Base-by-base conservation (phyloP, 352 stramenopile genomes). In the Globisporangium heterothallicum region DNA sequence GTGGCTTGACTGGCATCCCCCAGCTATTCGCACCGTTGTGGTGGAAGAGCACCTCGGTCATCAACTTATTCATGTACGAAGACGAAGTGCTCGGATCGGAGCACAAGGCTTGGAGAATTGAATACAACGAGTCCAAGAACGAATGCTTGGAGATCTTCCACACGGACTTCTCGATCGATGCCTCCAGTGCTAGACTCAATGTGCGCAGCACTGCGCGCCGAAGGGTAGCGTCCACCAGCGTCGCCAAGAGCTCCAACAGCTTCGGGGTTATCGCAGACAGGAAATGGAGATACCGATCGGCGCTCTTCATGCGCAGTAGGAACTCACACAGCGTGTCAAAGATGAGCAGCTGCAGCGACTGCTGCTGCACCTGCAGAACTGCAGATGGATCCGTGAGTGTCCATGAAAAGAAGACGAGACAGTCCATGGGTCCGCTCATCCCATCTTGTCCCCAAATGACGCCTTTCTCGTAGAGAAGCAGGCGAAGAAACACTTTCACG, bases 401-500 rank as follows among this genome's bases (percentile, higher is more conserved):
- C 54, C 40, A 56, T n/a, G 38, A 34, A 10, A 51, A 49, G 40
- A 61, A 56, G 12, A 13, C 18, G n/a, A 61, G 38, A 18, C 46
- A 51, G 25, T 61, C 54, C 0, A 3, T 19, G 2, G 48, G 54
- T 8, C 54, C 54, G 22, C 56, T 55, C 54, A 61, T 61, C 7
- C n/a, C 47, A 6, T 61, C 54, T 41, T 61, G 54, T 0, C 26
- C 54, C 54, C 54, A 61, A 22, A 56, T 34, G 12, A 61, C 54
- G 8, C 54, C 54, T n/a, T 35, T 45, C 13, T 61, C 54, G 27
- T 30, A 56, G 22, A 56, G 8, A 16, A 61, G 38, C 25, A 61
- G 32, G 3, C 13, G 14, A 9, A 61, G 40, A 12, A 40, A 61
- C 19, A 61, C 9, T 21, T 61, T 49, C 48, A 61, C 34, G 3